Base-by-base conservation (phyloP, 2,329 filamentous ascomycete genomes). In the Lachnellula occidentalis region DNA sequence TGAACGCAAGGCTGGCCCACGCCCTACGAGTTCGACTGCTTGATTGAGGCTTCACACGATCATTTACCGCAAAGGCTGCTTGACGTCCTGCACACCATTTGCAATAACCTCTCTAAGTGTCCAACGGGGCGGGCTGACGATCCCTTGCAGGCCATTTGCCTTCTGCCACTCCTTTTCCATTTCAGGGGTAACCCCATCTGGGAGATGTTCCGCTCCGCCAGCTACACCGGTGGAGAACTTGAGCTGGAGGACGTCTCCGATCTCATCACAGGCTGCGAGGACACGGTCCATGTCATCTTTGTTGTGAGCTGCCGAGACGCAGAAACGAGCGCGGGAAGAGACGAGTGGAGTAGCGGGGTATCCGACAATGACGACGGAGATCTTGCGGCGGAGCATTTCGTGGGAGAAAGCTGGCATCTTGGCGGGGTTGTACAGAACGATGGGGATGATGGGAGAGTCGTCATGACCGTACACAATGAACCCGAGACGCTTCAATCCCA, bases 331-430 rank as follows among this genome's bases (percentile, higher is more conserved):
- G 60, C 94, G 88, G 19, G 92, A 96, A 58, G 89, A 95, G 64
- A 97, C 95, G 45, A 99, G 81, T 1, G 94, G 94, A 2, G 94
- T 99, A 8, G 92, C 94, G 5, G 94, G 94, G 70, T 99, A 99
- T 50, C 92, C 94, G 58, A 99, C 94, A 45, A 99, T 90, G 39
- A 99, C 94, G 50, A 97, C 90, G 0, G 92, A 94, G 64, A 99
- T 97, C 73, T 96, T 97, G 68, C 94, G 90, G 75, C 89, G 90
- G 57, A 97, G 82, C 94, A 99, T 97, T 72, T 97, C 94, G 70
- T 96, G 94, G 48, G 91, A 96, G 73, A 99, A 99, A 56, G 94
- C 92, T 4, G 92, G 89, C 79, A 99, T 96, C 76, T 99, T 99
- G 66, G 90, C 94, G n/a, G 94, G 94, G 74, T 97, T 90, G 79